Evolutionary conservation across 2,329 filamentous ascomycete species (phyloP).

Genomic region (Pleoardoris graminearum): DNA sequence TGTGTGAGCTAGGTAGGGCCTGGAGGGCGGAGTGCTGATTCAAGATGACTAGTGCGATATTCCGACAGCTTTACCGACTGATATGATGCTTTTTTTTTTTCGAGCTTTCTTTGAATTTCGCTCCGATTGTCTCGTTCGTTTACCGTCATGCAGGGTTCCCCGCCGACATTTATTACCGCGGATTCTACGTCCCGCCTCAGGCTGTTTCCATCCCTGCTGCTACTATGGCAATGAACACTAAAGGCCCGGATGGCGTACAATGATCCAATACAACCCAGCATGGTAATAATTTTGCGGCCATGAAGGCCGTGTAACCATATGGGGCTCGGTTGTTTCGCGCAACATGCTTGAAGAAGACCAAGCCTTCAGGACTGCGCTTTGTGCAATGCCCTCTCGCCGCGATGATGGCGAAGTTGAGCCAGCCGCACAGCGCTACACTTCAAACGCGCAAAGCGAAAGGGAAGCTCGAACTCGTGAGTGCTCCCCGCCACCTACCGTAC

Average conservation of each 20-base stretch:
- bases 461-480: constrained; percentile 5
- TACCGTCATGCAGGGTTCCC: constrained; percentile 14
- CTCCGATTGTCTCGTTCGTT: too few species aligned
- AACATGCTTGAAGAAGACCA: too few species aligned
- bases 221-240: constrained; percentile 4
- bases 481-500: background rate
- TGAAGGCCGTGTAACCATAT: too few species aligned
- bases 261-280: background rate
- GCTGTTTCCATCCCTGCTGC: constrained; percentile 2
- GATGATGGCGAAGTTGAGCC: constrained; percentile 6
- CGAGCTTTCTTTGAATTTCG: too few species aligned
- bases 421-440: background rate
- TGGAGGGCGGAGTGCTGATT: too few species aligned
- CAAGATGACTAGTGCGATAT: too few species aligned
- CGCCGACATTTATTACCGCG: constrained; percentile 12
- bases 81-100: too few species aligned
- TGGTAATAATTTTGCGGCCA: background rate
- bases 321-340: too few species aligned
- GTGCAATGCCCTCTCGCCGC: background rate
- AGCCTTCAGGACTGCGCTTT: too few species aligned
- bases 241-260: background rate
- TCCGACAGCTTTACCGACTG: too few species aligned
- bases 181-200: constrained; percentile 4
- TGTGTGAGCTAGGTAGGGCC: too few species aligned
- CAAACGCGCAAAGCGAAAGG: background rate